phyloP scores from a whole-genome alignment of 768 basidiomycete species.

The Flagelloscypha sp. region DNA sequence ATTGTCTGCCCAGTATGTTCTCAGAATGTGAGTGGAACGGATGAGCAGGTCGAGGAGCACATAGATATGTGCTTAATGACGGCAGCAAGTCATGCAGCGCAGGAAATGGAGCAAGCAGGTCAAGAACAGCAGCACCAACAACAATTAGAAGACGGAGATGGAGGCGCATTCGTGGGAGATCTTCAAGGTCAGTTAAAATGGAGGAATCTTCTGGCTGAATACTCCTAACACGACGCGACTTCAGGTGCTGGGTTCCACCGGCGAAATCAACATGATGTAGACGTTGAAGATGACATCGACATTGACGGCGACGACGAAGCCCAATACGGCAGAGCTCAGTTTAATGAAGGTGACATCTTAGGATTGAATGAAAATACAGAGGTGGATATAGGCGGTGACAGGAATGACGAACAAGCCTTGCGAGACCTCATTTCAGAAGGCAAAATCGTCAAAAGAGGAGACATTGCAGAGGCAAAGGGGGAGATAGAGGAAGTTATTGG shows the following conservation, averaged over 20 bases:
- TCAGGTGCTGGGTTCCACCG: slow-evolving; percentile 68
- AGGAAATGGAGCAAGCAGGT: slow-evolving; percentile 34
- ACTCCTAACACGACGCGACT: no score
- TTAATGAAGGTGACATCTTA: slow-evolving; percentile 66
- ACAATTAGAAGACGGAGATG: slow-evolving; percentile 20
- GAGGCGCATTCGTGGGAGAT: no score
- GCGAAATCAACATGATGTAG: slow-evolving; percentile 45
- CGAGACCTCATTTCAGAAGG: slow-evolving; percentile 49
- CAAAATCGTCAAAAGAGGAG: slow-evolving; percentile 25
- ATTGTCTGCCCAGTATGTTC: slow-evolving; percentile 68
- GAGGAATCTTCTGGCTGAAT: no score
- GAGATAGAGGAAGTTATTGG: slow-evolving; percentile 33
- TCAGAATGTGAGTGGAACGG: slow-evolving; percentile 49
- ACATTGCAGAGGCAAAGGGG: slow-evolving; percentile 16
- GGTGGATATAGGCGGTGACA: slow-evolving; percentile 34
- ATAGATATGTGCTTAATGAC: slow-evolving; percentile 71
- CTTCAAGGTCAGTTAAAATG: no score
- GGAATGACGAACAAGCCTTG: slow-evolving; percentile 28
- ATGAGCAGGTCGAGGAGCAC: slow-evolving; percentile 70
- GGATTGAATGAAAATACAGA: slow-evolving; percentile 32
- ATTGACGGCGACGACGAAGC: slow-evolving; percentile 69
- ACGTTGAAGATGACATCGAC: slow-evolving; percentile 75
- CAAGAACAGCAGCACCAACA: slow-evolving; percentile 25
- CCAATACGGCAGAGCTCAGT: slow-evolving; percentile 63
- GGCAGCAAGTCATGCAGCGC: no score